phyloP scores from a whole-genome alignment of 2,329 filamentous ascomycete genomes.

The Zelopaecilomyces penicillatus region DNA sequence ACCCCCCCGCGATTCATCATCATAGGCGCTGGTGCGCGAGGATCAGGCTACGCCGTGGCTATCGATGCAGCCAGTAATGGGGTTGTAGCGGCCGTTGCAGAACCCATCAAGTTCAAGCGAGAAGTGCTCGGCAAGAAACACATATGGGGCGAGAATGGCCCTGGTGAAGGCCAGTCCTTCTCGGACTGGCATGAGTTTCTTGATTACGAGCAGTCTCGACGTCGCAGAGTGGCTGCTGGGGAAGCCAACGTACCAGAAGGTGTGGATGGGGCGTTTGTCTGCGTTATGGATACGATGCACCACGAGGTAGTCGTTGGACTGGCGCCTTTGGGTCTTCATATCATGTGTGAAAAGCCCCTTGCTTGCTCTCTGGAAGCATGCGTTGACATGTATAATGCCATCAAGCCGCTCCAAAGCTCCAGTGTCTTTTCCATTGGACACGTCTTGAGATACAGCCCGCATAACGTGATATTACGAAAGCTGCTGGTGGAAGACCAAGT shows the following conservation, averaged over 20 bases:
- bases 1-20: conserved; percentile 61
- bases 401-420: conserved; percentile 28
- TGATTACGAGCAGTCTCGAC: conserved; percentile 57
- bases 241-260: conserved; percentile 39
- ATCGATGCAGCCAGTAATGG: conserved; percentile 58
- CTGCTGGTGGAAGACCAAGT: conserved; percentile 65
- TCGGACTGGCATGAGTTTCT: conserved; percentile 66
- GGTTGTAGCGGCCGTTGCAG: conserved; percentile 68
- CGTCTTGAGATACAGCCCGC: conserved; percentile 85
- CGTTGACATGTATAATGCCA: conserved; percentile 58
- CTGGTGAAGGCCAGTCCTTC: conserved; percentile 60
- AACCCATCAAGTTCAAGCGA: conserved; percentile 72
- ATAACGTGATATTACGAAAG: conserved; percentile 77
- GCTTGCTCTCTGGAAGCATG: conserved; percentile 74
- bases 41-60: conserved; percentile 63
- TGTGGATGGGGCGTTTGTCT: conserved; percentile 54
- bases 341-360: conserved; percentile 93
- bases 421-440: conserved; percentile 84
- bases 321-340: conserved; percentile 62
- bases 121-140: conserved; percentile 59
- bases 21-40: conserved; percentile 75
- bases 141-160: conserved; percentile 55
- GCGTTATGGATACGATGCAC: conserved; percentile 82
- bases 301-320: conserved; percentile 69
- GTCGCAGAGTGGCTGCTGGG: conserved; percentile 42